Percentiles rank a stretch among this genome's conserved stretches.
phyloP scores from a whole-genome alignment of 805 yeast species.

The Starmera quercuum region DNA sequence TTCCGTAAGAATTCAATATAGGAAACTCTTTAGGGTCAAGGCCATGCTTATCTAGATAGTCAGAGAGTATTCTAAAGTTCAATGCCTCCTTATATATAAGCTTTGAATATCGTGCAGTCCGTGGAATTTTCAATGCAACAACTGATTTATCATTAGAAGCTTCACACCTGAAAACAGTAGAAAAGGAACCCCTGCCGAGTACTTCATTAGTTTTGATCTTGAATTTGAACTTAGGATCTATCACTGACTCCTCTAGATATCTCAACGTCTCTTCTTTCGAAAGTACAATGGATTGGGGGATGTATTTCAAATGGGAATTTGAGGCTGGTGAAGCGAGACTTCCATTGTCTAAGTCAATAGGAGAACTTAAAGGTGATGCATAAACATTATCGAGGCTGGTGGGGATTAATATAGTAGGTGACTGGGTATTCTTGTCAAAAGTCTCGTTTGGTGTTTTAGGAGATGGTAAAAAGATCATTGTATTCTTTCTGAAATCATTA shows the following conservation, averaged over 20 bases:
- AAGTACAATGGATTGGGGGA: background rate
- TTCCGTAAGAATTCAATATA: slow-evolving; percentile 11
- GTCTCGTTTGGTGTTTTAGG: background rate
- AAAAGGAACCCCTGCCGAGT: slow-evolving; percentile 15
- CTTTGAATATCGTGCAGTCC: slow-evolving; percentile 5
- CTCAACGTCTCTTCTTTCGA: background rate
- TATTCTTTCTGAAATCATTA: too few relatives aligned
- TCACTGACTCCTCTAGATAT: slow-evolving; percentile 5
- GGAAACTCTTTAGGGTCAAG: slow-evolving; percentile 7
- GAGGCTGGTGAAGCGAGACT: background rate
- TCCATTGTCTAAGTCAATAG: background rate
- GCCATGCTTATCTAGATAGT: slow-evolving; percentile 3
- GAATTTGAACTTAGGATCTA: slow-evolving; percentile 5
- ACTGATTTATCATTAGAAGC: background rate
- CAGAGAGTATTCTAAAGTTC: slow-evolving; percentile 10
- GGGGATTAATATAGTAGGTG: background rate
- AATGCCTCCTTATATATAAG: slow-evolving; percentile 13
- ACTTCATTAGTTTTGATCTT: background rate
- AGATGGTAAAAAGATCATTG: background rate
- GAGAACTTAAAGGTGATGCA: too few relatives aligned
- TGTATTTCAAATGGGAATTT: background rate
- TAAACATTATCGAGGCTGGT: background rate
- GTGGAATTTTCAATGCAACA: slow-evolving; percentile 16
- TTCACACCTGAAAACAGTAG: slow-evolving; percentile 10
- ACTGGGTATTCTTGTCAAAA: too few relatives aligned